Percentiles rank a stretch among this genome's conserved stretches.
phyloP scores from a whole-genome alignment of 345 rosid genomes.

The Gossypium stocksii region DNA sequence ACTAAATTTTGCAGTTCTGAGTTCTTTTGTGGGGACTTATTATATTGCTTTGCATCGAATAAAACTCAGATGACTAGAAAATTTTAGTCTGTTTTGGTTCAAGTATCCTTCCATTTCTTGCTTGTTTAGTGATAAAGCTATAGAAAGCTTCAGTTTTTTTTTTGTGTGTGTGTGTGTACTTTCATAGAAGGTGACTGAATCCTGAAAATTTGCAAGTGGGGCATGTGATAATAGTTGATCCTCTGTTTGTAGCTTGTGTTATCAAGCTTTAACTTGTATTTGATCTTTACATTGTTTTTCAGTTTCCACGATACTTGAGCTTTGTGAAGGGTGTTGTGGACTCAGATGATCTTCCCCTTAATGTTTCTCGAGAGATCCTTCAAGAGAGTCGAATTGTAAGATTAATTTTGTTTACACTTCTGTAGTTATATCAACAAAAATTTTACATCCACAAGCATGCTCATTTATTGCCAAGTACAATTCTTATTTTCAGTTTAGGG shows the following conservation, averaged over 20 bases:
- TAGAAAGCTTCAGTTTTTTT: not conserved
- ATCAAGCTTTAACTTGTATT: not conserved
- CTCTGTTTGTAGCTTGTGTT: not conserved
- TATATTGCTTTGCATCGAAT: not conserved
- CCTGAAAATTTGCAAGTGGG: not conserved
- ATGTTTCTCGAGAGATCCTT: slow-evolving; percentile 94
- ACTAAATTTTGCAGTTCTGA: too few relatives aligned
- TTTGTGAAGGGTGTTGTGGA: slow-evolving; percentile 97
- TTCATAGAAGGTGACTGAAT: not conserved
- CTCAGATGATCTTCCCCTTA: slow-evolving; percentile 94
- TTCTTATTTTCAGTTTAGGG: not conserved
- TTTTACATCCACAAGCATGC: not conserved
- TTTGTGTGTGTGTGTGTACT: too few relatives aligned
- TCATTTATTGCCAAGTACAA: not conserved
- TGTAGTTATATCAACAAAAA: not conserved
- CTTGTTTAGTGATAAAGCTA: not conserved
- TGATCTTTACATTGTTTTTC: slow-evolving; percentile 19
- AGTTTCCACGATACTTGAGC: slow-evolving; percentile 97
- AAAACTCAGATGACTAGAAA: not conserved
- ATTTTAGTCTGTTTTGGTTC: not conserved
- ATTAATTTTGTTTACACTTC: not conserved
- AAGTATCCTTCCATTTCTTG: not conserved
- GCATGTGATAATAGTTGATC: not conserved
- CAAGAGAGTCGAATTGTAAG: slow-evolving; percentile 90
- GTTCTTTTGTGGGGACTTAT: not conserved